Evolutionary conservation across 1,284 basidiomycete genomes (phyloP).

Genomic region (Wallemia ichthyophaga): DNA sequence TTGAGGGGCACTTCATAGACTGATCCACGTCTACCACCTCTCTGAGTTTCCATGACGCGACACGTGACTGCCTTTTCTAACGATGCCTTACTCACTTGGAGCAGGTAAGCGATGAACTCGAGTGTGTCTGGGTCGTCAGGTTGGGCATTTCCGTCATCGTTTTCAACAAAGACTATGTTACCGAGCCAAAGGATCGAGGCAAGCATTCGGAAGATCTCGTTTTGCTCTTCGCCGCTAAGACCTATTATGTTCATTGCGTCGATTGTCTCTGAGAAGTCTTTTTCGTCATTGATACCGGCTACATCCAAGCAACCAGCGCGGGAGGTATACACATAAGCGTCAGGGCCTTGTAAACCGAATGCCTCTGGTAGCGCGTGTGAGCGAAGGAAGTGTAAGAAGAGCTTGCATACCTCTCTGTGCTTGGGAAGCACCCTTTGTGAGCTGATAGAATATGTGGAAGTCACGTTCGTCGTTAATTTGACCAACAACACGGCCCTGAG

Average conservation of each 20-base stretch:
- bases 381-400: too few relatives aligned
- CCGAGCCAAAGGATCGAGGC: conserved; percentile 86
- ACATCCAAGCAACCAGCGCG: conserved; percentile 76
- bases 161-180: conserved; percentile 67
- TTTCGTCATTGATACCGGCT: conserved; percentile 58
- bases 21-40: conserved; percentile 64
- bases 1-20: conserved; percentile 93
- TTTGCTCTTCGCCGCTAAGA: conserved; percentile 51
- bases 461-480: conserved; percentile 90
- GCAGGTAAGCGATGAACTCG: conserved; percentile 79
- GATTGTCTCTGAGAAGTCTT: conserved; percentile 65
- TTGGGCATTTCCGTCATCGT: conserved; percentile 59
- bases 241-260: conserved; percentile 87
- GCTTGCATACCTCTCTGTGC: too few relatives aligned
- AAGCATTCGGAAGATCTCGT: conserved; percentile 75
- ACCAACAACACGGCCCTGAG: conserved; percentile 56
- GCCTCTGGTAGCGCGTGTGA: too few relatives aligned
- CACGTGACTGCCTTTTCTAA: conserved; percentile 66
- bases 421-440: conserved; percentile 74
- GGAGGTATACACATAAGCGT: conserved; percentile 80
- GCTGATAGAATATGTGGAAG: conserved; percentile 99
- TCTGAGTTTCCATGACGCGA: conserved; percentile 70
- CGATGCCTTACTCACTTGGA: conserved; percentile 49
- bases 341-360: conserved; percentile 88
- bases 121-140: conserved; percentile 65